Base-by-base conservation (phyloP, 768 basidiomycete genomes). In the Tulasnella sp. region DNA sequence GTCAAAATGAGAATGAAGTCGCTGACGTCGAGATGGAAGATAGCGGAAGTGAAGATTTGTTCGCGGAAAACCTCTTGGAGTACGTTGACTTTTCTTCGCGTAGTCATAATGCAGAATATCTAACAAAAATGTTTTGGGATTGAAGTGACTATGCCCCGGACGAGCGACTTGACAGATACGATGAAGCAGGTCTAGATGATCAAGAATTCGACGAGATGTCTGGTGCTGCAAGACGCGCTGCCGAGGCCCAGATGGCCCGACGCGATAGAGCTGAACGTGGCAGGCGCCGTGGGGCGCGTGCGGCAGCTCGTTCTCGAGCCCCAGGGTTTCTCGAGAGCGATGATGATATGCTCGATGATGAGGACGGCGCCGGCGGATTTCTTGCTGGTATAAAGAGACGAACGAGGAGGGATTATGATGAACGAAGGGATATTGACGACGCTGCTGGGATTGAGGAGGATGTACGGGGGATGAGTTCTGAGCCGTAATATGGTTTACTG, bases 341-440 rank as follows among this genome's bases (percentile, higher is more conserved):
- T 59, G 86, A 86, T 53, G 3, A 59, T n/a, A 74, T 79, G 69
- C 85, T 84, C 39, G 86, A 84, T 45, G 84, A 80, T 40, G 84
- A 66, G n/a, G 72, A 82, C 54, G 73, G 69, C 25, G 80, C 75
- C 39, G 86, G 79, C 8, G 76, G 71, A 62, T 80, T 71, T 71
- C 78, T 70, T 59, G 75, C 77, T 14, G 82, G 80, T 37, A 86
- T 91, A 77, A 86, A 83, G 60, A 74, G 79, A 41, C 79, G 94
- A 37, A 84, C 89, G 4, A 78, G 96, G 65, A 77, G 87, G 64
- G 86, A 92, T 64, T 97, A 98, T 61, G 96, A 99, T 65, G 96
- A 99, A 70, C 77, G 88, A 50, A 77, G 81, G 62, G 88, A 91
- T 67, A 69, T 86, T 34, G 94, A 97, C 67, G 93, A 98, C 71